These are phyloP conservation scores for Aspergillus fijiensis DNA, from an alignment of 2,329 filamentous ascomycete genomes.

Conservation along the genomic window DNA sequence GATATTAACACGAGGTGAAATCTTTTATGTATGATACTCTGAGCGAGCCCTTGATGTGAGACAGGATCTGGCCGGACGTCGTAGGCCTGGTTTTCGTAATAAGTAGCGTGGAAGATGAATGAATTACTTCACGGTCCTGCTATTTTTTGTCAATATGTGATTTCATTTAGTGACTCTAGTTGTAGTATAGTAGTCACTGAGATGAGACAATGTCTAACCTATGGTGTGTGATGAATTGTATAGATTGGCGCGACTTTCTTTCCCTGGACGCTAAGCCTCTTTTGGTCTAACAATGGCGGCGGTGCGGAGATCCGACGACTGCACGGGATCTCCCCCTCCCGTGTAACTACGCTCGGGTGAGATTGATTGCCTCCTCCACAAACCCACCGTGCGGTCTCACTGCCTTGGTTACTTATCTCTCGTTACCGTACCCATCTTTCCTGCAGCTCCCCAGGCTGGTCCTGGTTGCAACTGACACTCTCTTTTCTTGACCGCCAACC, in stretches of 20 bases:
- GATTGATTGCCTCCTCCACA: slow-evolving; percentile 4
- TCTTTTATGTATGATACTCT: background rate
- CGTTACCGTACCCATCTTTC: slow-evolving; percentile 8
- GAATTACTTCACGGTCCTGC: background rate
- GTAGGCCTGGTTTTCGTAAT: background rate
- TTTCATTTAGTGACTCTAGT: background rate
- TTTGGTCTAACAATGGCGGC: background rate
- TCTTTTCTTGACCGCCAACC: slow-evolving; percentile 8
- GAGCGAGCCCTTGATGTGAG: background rate
- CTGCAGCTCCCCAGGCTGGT: slow-evolving; percentile 31
- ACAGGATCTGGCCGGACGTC: background rate
- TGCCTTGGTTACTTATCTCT: background rate
- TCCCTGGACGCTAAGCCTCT: too few species aligned
- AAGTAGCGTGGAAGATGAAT: background rate
- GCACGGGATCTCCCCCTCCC: slow-evolving; percentile 10
- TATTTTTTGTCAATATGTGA: background rate
- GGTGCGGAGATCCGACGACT: slow-evolving; percentile 4
- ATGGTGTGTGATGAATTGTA: too few species aligned
- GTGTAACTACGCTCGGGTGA: background rate
- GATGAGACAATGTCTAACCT: too few species aligned
- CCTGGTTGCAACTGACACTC: slow-evolving; percentile 26
- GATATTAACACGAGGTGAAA: background rate
- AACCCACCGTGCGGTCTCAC: background rate
- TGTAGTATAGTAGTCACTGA: too few species aligned
- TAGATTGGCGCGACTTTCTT: too few species aligned